Base-by-base conservation (phyloP, 2,329 filamentous ascomycete genomes). In the Fusarium avenaceum region DNA sequence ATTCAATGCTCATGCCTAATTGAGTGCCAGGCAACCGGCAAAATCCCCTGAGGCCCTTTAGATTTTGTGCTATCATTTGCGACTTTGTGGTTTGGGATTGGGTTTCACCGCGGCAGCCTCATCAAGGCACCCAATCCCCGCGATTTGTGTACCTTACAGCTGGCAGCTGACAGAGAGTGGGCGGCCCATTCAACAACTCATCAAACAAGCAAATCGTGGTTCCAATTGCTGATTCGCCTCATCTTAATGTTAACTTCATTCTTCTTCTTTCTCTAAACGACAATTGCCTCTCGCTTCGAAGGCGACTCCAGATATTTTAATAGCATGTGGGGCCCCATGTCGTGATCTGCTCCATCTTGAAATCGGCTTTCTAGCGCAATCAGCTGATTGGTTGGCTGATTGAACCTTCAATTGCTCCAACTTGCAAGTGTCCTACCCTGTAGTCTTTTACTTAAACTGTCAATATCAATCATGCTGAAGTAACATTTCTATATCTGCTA, bases 101-200 rank as follows among this genome's bases (percentile, higher is more conserved):
- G 51, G 65, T 66, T 65, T 65, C 61, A 69, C 51, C 30, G 35
- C 47, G 30, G 40, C 56, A 42, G 49, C 56, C 56, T 67, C 38
- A 35, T 53, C 46, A 57, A 63, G 39, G 48, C 52, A 46, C 28
- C 40, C 50, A 45, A 28, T n/a, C 22, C n/a, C 19, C 3, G 28
- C 50, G 40, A 63, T 46, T 48, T 39, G 45, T 54, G 55, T 66
- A 48, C 60, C 65, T 57, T 55, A 43, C 64, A 61, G 54, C 22
- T 47, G 20, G 40, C 33, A 48, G 48, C 38, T 35, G 15, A 19
- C 33, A 63, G 11, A 26, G n/a, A 51, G 43, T 24, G 35, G 13
- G 32, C 24, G 28, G 28, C 17, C 33, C 17, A 17, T 51, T 19
- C 33, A 47, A 53, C 57, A 54, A 28, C 26, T 38, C 10, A 39